Percentiles rank a stretch among this genome's conserved stretches.
Conservation (phyloP, 768 basidiomycete genomes). For the Amyloporia xantha region DNA sequence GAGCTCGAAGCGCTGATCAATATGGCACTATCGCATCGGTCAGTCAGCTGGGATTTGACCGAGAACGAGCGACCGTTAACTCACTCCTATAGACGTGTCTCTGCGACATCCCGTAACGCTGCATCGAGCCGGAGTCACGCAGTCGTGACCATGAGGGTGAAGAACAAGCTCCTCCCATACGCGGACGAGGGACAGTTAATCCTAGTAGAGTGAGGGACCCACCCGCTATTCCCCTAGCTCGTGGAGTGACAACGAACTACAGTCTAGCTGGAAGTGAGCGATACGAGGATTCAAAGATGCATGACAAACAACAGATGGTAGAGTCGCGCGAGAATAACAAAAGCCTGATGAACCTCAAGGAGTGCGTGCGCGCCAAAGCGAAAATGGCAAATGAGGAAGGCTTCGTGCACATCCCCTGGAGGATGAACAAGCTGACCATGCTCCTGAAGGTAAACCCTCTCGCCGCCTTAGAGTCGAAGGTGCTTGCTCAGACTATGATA, state of each 20-base stretch:
- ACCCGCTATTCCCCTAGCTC: background rate
- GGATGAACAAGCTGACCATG: slow-evolving; percentile 30
- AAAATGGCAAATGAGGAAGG: slow-evolving; percentile 30
- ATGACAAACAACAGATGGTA: slow-evolving; percentile 30
- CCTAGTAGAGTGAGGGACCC: slow-evolving; percentile 28
- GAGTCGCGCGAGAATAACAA: slow-evolving; percentile 32
- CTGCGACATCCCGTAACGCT: slow-evolving; percentile 27
- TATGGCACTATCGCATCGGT: slow-evolving; percentile 15
- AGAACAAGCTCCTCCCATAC: slow-evolving; percentile 28
- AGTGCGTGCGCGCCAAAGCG: slow-evolving; percentile 32
- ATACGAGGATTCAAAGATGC: slow-evolving; percentile 30
- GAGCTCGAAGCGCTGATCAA: slow-evolving; percentile 29
- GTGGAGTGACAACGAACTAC: background rate
- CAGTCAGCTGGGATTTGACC: background rate
- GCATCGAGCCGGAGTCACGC: slow-evolving; percentile 30
- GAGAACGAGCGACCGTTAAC: background rate
- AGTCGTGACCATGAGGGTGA: slow-evolving; percentile 26
- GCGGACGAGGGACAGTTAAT: slow-evolving; percentile 30
- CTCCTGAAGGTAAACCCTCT: slow-evolving; percentile 26
- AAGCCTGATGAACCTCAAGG: slow-evolving; percentile 31
- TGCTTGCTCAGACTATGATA: background rate
- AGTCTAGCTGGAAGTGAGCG: slow-evolving; percentile 32
- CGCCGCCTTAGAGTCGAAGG: too few relatives aligned
- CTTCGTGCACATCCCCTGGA: slow-evolving; percentile 32
- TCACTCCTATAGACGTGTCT: slow-evolving; percentile 26